phyloP scores from a whole-genome alignment of 106 monocot species.

The Allium cepa region DNA sequence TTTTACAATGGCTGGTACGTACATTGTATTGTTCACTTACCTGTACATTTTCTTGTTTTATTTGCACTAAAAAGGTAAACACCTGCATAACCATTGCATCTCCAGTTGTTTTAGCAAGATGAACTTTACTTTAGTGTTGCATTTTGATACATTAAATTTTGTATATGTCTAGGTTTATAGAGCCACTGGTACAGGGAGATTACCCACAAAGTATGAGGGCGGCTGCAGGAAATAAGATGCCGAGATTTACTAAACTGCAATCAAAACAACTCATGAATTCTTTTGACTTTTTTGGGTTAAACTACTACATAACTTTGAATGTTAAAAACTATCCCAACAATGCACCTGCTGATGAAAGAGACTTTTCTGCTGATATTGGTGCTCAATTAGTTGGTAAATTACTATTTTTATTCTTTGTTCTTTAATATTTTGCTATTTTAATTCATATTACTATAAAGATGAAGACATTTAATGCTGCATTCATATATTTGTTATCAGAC shows the following conservation, averaged over 20 bases:
- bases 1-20: conserved; percentile 35
- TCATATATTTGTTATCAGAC: too few species aligned
- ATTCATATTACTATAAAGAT: too few species aligned
- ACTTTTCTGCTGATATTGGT: not conserved
- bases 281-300: conserved; percentile 54
- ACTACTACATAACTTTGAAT: conserved; percentile 24
- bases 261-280: conserved; percentile 28
- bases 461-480: too few species aligned
- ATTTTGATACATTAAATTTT: too few species aligned
- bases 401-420: too few species aligned
- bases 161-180: conserved; percentile 11
- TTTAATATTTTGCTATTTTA: too few species aligned
- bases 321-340: conserved; percentile 8
- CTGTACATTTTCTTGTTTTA: too few species aligned
- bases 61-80: too few species aligned
- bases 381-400: too few species aligned
- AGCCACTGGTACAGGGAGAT: conserved; percentile 31
- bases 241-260: conserved; percentile 22
- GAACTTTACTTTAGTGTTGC: too few species aligned
- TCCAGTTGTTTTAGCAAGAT: too few species aligned
- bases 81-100: too few species aligned
- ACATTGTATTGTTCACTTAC: not conserved
- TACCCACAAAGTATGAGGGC: conserved; percentile 49
- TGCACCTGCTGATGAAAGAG: conserved; percentile 7
- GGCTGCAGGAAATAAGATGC: conserved; percentile 28